A percentile compares a stretch with the other conserved stretches of the same genome.
Evolutionary conservation across 257 asterid species (phyloP).

Genomic region (Solanum chilense): DNA sequence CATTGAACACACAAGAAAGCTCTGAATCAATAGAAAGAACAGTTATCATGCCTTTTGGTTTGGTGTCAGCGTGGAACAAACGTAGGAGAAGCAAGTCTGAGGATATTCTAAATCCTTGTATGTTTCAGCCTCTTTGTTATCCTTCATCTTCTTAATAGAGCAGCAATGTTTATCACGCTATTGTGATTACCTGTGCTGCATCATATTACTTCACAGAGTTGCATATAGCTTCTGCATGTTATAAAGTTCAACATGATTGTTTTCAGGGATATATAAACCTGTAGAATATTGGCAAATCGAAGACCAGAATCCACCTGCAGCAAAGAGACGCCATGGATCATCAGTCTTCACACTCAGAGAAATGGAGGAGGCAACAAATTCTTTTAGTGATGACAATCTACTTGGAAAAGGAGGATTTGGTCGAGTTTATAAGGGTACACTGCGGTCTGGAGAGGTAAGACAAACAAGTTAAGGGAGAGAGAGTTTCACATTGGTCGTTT

Average conservation of each 20-base stretch:
- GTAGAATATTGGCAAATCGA: conserved; percentile 76
- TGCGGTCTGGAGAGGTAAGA: conserved; percentile 77
- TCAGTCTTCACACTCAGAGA: conserved; percentile 69
- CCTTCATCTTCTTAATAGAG: background rate
- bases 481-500: too few relatives aligned
- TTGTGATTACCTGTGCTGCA: background rate
- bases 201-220: background rate
- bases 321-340: conserved; percentile 64
- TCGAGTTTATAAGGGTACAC: conserved; percentile 78
- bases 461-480: background rate
- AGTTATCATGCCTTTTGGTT: conserved; percentile 68
- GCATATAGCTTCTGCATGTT: background rate
- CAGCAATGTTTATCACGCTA: background rate
- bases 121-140: background rate
- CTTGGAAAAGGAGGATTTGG: conserved; percentile 99
- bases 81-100: conserved; percentile 91
- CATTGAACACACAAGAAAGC: conserved; percentile 1
- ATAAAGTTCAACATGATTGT: background rate
- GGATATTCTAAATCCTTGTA: conserved; percentile 72
- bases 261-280: conserved; percentile 82
- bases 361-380: conserved; percentile 81
- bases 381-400: conserved; percentile 65
- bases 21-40: conserved; percentile 3
- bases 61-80: conserved; percentile 94
- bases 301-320: conserved; percentile 49